These are phyloP conservation scores for Aethionema arabicum DNA, from an alignment of 345 rosid species.

Conservation along the genomic window DNA sequence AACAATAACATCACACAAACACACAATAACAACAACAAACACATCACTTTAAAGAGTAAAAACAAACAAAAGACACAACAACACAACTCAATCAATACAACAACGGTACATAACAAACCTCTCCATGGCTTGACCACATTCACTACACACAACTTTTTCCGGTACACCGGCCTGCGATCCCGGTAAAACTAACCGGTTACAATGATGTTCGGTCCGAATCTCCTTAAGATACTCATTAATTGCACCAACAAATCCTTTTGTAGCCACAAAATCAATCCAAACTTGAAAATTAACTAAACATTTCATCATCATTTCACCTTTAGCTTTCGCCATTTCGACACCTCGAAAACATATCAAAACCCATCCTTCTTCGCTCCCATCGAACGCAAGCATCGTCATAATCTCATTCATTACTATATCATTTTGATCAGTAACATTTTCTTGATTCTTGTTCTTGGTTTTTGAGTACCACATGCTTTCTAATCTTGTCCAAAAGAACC, in stretches of 20 bases:
- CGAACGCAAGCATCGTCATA: constrained; percentile 53
- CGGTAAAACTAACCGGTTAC: constrained; percentile 55
- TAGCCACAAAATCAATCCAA: constrained; percentile 26
- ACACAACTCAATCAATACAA: constrained; percentile 44
- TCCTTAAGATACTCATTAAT: constrained; percentile 35
- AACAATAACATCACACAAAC: too few species aligned
- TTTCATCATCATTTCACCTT: constrained; percentile 23
- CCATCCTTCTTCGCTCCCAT: constrained; percentile 63
- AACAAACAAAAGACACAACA: too few species aligned
- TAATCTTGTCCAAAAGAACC: constrained; percentile 62
- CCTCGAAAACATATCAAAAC: constrained; percentile 45
- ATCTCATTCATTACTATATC: constrained; percentile 58
- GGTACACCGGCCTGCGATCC: constrained; percentile 39
- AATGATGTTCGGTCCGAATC: constrained; percentile 43
- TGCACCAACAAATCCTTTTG: constrained; percentile 46
- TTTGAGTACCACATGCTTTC: constrained; percentile 63
- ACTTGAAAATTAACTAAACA: constrained; percentile 31
- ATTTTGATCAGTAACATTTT: constrained; percentile 28
- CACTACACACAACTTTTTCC: constrained; percentile 55
- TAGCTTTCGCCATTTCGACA: constrained; percentile 42
- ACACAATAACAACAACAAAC: too few species aligned
- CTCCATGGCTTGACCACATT: constrained; percentile 56
- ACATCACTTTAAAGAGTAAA: too few species aligned
- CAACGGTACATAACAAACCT: constrained; percentile 62
- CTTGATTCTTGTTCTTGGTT: constrained; percentile 29